Evolutionary conservation across 1,139 yeast genomes (phyloP).

Genomic region (Wickerhamiella infanticola): DNA sequence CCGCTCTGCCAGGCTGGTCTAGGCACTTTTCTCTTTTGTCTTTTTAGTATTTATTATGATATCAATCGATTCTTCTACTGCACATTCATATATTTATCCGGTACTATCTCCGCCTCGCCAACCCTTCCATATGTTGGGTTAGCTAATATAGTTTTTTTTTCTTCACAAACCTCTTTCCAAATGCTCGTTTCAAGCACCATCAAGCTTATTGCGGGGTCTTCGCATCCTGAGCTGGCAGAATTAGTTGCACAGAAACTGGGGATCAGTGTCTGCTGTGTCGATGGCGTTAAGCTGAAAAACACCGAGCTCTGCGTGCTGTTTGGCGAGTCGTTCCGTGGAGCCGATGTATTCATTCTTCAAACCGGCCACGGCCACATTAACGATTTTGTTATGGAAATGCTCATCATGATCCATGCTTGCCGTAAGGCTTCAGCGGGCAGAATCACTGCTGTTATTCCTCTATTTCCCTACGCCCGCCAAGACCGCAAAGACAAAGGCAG

Average conservation of each 20-base stretch:
- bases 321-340: slow-evolving; percentile 93
- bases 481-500: slow-evolving; percentile 92
- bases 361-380: slow-evolving; percentile 83
- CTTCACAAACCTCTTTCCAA: not conserved
- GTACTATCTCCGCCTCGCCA: too few relatives aligned
- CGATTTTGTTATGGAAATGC: slow-evolving; percentile 70
- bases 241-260: slow-evolving; percentile 41
- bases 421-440: slow-evolving; percentile 88
- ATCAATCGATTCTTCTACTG: too few relatives aligned
- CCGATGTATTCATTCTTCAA: slow-evolving; percentile 76
- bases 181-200: slow-evolving; percentile 40
- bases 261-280: slow-evolving; percentile 27
- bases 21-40: too few relatives aligned
- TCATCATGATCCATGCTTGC: slow-evolving; percentile 89
- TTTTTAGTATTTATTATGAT: too few relatives aligned
- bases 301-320: slow-evolving; percentile 85
- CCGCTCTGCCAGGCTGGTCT: too few relatives aligned
- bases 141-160: too few relatives aligned
- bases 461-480: slow-evolving; percentile 96
- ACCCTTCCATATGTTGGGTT: too few relatives aligned
- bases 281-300: slow-evolving; percentile 30
- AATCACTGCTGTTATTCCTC: slow-evolving; percentile 88
- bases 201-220: slow-evolving; percentile 76
- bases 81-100: too few relatives aligned
- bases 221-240: slow-evolving; percentile 78